Base-by-base conservation (phyloP, 768 basidiomycete genomes). In the Auricularia sp. region DNA sequence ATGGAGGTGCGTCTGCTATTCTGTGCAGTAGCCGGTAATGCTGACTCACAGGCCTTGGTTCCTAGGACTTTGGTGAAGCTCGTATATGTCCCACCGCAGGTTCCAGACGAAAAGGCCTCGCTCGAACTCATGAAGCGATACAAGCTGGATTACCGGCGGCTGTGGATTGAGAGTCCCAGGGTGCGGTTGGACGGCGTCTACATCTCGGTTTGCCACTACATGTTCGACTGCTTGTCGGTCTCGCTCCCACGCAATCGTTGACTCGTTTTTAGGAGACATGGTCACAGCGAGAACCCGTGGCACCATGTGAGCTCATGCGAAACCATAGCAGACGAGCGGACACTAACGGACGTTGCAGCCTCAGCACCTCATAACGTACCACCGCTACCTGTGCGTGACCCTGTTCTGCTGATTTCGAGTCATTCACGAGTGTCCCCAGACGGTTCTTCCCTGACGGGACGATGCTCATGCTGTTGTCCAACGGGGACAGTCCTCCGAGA, bases 121-220 rank as follows among this genome's bases (percentile, higher is more conserved):
- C 71, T 77, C 58, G 71, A 77, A 1, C 77, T 91, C 29, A 76
- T 85, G 13, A 74, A 80, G 24, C 75, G 74, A n/a, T 86, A 85
- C 72, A 72, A 74, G 61, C 81, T 77, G 61, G 85, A 92, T 72
- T 94, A 85, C 75, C 83, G 94, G 45, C 86, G 85, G 21, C 76
- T 90, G 8, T 92, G 84, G 73, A 83, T 96, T 54, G 89, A 94
- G 73, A 89, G 92, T 65, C 92, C 93, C 14, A 83, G 94, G 59
- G 73, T 96, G 61, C 85, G 94, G 45, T 73, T 88, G 67, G 94
- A 96, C 66, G 94, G 94, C 1, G 86, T 93, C 10, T 96, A 96
- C 73, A 94, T 97, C 62, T 87, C 92, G 24, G 89, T 91, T 21
- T 95, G 93, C 71, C 93, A 94, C 73, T 96, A 92, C 69, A 78